Evolutionary conservation across 108 stramenopile genomes (phyloP), one percentile per base, ranked within the genome.

Genomic region (Hondaea fermentalgiana): DNA sequence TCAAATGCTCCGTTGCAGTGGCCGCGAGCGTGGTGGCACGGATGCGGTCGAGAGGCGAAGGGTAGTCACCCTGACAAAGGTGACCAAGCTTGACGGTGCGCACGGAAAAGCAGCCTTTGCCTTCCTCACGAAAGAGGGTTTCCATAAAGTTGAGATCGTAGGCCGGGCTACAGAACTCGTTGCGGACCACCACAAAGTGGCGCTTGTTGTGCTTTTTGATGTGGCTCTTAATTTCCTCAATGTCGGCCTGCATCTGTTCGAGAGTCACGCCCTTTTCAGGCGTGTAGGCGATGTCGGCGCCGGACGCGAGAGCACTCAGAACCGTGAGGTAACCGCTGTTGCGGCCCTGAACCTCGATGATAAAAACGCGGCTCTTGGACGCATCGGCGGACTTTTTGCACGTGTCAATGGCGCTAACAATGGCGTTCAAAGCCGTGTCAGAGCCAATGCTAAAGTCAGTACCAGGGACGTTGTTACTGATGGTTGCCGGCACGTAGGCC

Each of bases 341-440:
- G n/a, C 76, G 76, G 12, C 76, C 76, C 76, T 83, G 76, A 17
- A 53, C 51, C 28, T 83, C 76, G 51, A 83, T 83, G 23, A 83
- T 83, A 45, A 83, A 83, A 3, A 83, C 76, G 51, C 76, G 76
- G 76, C 76, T 83, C 49, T 53, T 83, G 76, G 76, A 83, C 1
- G 76, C 19, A 45, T 83, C 76, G n/a, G 76, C 76, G n/a, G 76
- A 83, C 28, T 83, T 83, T 53, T 83, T 83, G 76, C 76, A 83
- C 16, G 76, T 83, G 23, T 83, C 76, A 3, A 83, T 83, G 45
- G 76, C 76, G 28, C 76, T 83, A 23, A 83, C 76, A 35, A 83
- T 83, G n/a, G 76, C 76, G 51, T 83, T 83, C 43, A 83, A 17
- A 35, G 76, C 45, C 45, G 76, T 83, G 76, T 83, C 76, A 35